Base-by-base conservation (phyloP, 371 early-diverging fungal genomes). In the Cokeromyces recurvatus region DNA sequence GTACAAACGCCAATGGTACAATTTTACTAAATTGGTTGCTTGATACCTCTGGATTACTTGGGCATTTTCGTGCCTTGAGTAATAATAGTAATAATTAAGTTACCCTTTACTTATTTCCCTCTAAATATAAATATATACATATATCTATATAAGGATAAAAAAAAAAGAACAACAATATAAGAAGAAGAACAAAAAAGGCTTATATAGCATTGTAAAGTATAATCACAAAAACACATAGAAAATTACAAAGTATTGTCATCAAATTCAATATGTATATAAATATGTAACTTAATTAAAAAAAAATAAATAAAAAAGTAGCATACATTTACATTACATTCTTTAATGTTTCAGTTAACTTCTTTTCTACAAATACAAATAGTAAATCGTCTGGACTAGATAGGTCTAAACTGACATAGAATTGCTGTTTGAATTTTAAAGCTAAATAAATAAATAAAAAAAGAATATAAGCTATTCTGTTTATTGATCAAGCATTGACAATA, bases 1-100 rank as follows among this genome's bases (percentile, higher is more conserved):
- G 84, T 0, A 89, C 86, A 35, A 91, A 92, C 57, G 76, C 89
- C 16, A 94, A 95, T 56, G 96, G 96, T n/a, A 77, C 85, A 3
- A 62, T 95, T 48, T 71, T 95, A 62, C 52, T 95, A 15, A 89
- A 85, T 11, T 96, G 95, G 95, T 70, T 96, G 42, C 58, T 93
- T 51, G 97, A 96, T 53, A 79, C 85, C 42, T 90, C 89, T 20
- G 64, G 67, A 23, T 66, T 96, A 37, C 67, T 85, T 4, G 91
- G 92, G 34, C 77, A 94, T 3, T 92, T 82, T 70, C 74, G 85
- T 5, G 86, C 83, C 19, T 39, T 49, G 17, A 46, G 53, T 37
- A 43, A 51, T 51, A 17, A 22, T n/a, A 29, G 29, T 29, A 8
- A 24, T n/a, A 41, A 49, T 34, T 42, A 46, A 36, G 36, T 36